Base-by-base conservation (phyloP, 2,329 filamentous ascomycete species). In the Grosmannia penicillata region DNA sequence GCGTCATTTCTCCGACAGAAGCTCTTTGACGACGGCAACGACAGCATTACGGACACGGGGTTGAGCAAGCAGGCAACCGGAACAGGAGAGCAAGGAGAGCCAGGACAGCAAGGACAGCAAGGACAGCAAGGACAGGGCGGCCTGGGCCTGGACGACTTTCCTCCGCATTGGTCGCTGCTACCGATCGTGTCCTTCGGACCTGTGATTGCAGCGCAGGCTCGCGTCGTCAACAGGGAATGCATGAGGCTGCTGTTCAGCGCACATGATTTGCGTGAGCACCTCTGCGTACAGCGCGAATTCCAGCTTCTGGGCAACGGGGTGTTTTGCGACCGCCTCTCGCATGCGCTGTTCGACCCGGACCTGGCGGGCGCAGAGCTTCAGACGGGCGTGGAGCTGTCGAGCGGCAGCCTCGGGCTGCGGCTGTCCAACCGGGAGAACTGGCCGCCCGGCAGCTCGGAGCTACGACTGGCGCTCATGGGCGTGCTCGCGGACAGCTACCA, bases 371-470 rank as follows among this genome's bases (percentile, higher is more conserved):
- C 85, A 4, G 84, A 93, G 53, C 70, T 81, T 31, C 72, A 37
- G 25, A 33, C 26, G 36, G 83, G 84, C 4, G 66, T 78, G 24
- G 73, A 82, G 32, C 70, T 77, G 8, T 72, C 72, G 33, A 78
- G 82, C 35, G 72, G 77, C 43, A 72, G 77, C 41, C 89, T 93
- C 66, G 89, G 91, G 1, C 65, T 96, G 29, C 79, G 86, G 29
- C 65, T 96, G 1, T 82, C 82, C n/a, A 75, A 73, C 3, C 73
- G 85, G 13, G 76, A 83, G 39, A 83, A 70, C 24, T 96, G 91
- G 91, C 91, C 91, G 21, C 91, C 91, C 5, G 86, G 86, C 19
- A 93, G 83, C 55, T 95, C 87, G 1, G 91, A 96, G 55, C 62
- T 98, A n/a, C 75, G 86, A 9, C 66, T 96, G 6, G 84, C 84